These are phyloP conservation scores for Cyclanthera cordifolia DNA, from an alignment of 306 rosid species.

Conservation along the genomic window DNA sequence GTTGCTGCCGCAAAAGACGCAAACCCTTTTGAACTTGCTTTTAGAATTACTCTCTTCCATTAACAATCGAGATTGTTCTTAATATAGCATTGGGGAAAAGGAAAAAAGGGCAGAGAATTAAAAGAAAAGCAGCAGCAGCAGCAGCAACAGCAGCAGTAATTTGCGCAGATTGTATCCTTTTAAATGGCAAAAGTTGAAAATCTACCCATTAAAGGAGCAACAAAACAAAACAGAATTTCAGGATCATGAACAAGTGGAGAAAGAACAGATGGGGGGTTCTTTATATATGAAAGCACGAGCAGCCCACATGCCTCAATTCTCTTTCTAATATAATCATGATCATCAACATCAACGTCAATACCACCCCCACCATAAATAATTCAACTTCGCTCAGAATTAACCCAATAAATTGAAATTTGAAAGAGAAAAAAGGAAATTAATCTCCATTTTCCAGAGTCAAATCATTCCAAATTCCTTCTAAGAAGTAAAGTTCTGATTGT, in stretches of 20 bases:
- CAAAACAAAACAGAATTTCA: slow-evolving; percentile 20
- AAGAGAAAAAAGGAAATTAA: neutral
- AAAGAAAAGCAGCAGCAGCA: neutral
- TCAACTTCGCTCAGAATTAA: neutral
- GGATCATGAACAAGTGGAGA: neutral
- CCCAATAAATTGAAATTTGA: too few relatives aligned
- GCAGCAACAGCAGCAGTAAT: slow-evolving; percentile 1
- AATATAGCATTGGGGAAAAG: slow-evolving; percentile 21
- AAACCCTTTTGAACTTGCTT: slow-evolving; percentile 67
- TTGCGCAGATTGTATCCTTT: slow-evolving; percentile 17
- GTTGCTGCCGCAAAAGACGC: slow-evolving; percentile 95
- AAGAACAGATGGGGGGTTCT: too few relatives aligned
- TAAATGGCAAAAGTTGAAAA: slow-evolving; percentile 6
- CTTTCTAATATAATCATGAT: too few relatives aligned
- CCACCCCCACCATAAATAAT: too few relatives aligned
- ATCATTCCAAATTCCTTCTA: slow-evolving; percentile 3
- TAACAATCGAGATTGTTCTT: slow-evolving; percentile 23
- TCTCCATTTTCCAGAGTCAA: neutral
- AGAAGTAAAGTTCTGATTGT: slow-evolving; percentile 11
- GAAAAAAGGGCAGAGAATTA: neutral
- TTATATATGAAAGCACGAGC: neutral
- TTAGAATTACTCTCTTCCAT: slow-evolving; percentile 50
- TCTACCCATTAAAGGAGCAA: slow-evolving; percentile 17
- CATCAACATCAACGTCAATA: too few relatives aligned
- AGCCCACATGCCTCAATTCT: neutral